Evolutionary conservation across 1,284 basidiomycete genomes (phyloP).

Genomic region (Boletus sp.): DNA sequence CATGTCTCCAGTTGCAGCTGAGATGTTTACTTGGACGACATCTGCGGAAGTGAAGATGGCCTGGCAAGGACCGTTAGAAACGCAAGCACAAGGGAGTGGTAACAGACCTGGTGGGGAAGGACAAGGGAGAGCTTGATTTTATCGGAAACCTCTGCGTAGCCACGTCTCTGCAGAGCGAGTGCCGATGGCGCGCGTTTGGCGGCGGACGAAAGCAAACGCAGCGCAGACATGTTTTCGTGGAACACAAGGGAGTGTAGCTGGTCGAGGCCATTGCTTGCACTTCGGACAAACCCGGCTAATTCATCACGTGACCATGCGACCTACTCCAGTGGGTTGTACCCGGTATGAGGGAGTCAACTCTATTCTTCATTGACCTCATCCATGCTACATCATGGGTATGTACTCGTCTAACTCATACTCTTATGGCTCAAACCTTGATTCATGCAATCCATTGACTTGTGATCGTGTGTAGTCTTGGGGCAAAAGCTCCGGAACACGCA

Average conservation of each 20-base stretch:
- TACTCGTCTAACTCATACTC: background rate
- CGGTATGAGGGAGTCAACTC: no score
- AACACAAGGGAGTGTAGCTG: background rate
- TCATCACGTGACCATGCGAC: conserved; percentile 27
- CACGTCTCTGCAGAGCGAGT: conserved; percentile 58
- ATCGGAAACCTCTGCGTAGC: conserved; percentile 84
- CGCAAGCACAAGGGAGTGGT: conserved; percentile 2
- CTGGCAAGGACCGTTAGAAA: conserved; percentile 41
- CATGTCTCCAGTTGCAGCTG: conserved; percentile 96
- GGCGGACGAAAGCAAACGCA: conserved; percentile 64
- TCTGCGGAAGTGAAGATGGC: conserved; percentile 83
- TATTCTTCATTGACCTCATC: background rate
- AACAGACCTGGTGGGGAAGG: conserved; percentile 87
- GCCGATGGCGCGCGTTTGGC: conserved; percentile 56
- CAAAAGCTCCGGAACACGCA: conserved; percentile 60
- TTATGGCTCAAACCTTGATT: conserved; percentile 28
- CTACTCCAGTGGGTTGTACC: no score
- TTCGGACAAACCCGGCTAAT: conserved; percentile 29
- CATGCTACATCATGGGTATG: conserved; percentile 8
- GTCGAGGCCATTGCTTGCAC: background rate
- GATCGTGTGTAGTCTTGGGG: conserved; percentile 48
- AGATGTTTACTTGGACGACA: conserved; percentile 91
- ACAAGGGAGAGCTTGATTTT: conserved; percentile 89
- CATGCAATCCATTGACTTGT: conserved; percentile 25
- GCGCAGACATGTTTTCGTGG: conserved; percentile 57